Base-by-base conservation (phyloP, 2,329 filamentous ascomycete genomes). In the Claviceps sp. region DNA sequence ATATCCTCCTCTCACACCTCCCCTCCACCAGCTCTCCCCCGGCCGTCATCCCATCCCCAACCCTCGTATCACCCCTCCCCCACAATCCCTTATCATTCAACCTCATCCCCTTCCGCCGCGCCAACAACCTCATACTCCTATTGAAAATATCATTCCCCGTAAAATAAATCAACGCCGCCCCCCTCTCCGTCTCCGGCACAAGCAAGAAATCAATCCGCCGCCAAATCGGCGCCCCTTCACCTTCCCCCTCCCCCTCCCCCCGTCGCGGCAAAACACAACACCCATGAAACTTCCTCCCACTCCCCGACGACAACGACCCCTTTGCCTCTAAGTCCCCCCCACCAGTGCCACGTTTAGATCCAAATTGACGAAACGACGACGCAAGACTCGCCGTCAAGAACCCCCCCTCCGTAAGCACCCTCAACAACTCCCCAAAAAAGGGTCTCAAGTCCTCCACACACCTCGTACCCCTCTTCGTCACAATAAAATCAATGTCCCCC, bases 101-200 rank as follows among this genome's bases (percentile, higher is more conserved):
- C 49, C 86, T 71, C 87, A 94, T 89, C 0, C 81, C 79, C 68
- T 87, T 93, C 67, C 81, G 88, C 40, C 81, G 79, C 14, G 89
- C 88, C 56, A 96, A 66, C 16, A 94, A 68, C 56, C 91, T 72
- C 64, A 96, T 79, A 61, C 87, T 94, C 16, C 90, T 75, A 65
- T 96, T 96, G 70, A 96, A 96, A 37, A 95, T 85, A 63, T 95
- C 90, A 58, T 96, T 93, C 1, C 91, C 91, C 0, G 91, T 96
- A 62, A 96, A 97, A 63, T 96, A 96, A n/a, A 96, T 77, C 55
- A 96, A 64, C 0, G 90, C 89, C 0, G 87, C 90, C 1, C 91
- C 91, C 49, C 88, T 75, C 65, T 95, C 83, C 2, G 78, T 72
- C 58, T 82, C 82, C 0, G 90, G 89, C 1, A 95, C 90, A 4